Conservation (phyloP, 441 rosid species). For the Eutrema salsugineum region DNA sequence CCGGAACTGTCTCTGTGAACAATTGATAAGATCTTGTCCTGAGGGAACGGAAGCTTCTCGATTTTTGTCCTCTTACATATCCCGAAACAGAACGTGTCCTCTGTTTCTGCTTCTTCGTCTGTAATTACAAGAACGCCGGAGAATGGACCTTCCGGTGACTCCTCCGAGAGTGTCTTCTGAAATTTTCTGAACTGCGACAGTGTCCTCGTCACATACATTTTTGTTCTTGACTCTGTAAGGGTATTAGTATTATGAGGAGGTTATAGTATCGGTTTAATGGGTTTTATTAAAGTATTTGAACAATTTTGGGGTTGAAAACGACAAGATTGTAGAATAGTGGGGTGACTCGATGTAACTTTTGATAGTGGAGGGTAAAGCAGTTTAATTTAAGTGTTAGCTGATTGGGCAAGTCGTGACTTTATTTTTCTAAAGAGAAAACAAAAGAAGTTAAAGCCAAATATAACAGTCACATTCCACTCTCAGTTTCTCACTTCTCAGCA, state of each 20-base stretch:
- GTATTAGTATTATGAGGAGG: background rate
- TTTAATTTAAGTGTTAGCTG: slow-evolving; percentile 5
- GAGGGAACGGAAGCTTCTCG: slow-evolving; percentile 45
- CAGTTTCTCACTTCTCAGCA: background rate
- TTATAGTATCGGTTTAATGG: slow-evolving; percentile 2
- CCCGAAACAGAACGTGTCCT: slow-evolving; percentile 47
- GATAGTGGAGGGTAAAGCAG: slow-evolving; percentile 24
- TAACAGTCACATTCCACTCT: slow-evolving; percentile 23
- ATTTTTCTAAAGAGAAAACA: background rate
- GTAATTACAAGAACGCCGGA: slow-evolving; percentile 49
- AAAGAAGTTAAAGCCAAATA: slow-evolving; percentile 11
- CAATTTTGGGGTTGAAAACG: background rate
- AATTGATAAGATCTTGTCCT: slow-evolving; percentile 50
- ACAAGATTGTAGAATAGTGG: background rate
- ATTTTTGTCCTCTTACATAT: slow-evolving; percentile 32
- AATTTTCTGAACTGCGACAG: slow-evolving; percentile 43
- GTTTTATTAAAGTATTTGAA: slow-evolving; percentile 10
- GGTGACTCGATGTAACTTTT: background rate
- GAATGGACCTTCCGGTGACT: slow-evolving; percentile 44
- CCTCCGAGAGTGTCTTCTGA: slow-evolving; percentile 35
- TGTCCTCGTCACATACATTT: slow-evolving; percentile 52
- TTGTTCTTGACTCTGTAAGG: slow-evolving; percentile 1
- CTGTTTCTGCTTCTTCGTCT: slow-evolving; percentile 52
- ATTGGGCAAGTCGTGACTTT: slow-evolving; percentile 14
- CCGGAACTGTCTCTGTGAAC: slow-evolving; percentile 41